A percentile compares a stretch with the other conserved stretches of the same genome.
Conservation (phyloP, 1,139 yeast genomes). For the Saccharomyces hybrid region DNA sequence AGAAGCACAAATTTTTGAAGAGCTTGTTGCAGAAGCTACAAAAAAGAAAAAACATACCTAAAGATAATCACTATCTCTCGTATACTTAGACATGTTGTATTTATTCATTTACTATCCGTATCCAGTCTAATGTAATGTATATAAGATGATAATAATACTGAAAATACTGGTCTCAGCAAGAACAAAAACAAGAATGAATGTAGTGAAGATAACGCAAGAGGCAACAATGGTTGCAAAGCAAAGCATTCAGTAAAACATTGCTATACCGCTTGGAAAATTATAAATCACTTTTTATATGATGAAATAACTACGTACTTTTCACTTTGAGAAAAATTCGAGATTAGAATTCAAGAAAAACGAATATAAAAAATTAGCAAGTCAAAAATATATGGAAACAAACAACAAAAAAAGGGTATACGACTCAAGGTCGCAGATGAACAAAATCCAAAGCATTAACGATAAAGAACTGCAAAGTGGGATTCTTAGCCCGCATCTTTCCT, state of each 20-base stretch:
- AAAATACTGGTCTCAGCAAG: too few species aligned
- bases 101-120: background rate
- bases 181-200: too few species aligned
- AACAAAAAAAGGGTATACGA: background rate
- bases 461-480: conserved; percentile 57
- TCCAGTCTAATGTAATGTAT: background rate
- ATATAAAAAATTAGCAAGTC: background rate
- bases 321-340: too few species aligned
- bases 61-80: background rate
- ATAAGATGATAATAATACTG: background rate
- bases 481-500: conserved; percentile 52
- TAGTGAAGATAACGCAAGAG: too few species aligned
- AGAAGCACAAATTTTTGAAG: conserved; percentile 87
- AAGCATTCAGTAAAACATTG: too few species aligned
- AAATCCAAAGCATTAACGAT: conserved; percentile 55
- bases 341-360: background rate
- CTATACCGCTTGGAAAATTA: too few species aligned
- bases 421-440: conserved; percentile 29
- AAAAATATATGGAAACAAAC: background rate
- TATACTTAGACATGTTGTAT: background rate
- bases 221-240: too few species aligned
- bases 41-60: conserved; percentile 44
- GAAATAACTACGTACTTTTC: too few species aligned
- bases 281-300: too few species aligned
- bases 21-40: conserved; percentile 83